A percentile compares a stretch with the other conserved stretches of the same genome.
These are phyloP conservation scores for Wickerhamomyces subpelliculosus DNA, from an alignment of 805 yeast species.

Conservation along the genomic window DNA sequence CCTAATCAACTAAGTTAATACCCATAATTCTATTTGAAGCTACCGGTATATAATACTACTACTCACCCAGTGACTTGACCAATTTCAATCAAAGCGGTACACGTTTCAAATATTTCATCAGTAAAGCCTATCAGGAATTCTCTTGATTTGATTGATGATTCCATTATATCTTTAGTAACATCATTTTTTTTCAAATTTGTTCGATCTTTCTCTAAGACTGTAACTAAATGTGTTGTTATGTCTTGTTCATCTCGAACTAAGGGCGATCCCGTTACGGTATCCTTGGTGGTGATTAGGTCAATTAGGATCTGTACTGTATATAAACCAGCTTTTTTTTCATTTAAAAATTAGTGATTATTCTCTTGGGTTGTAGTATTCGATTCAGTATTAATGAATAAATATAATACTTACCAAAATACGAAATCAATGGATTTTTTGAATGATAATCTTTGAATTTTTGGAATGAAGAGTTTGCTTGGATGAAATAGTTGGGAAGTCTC, in stretches of 20 bases:
- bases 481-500: not conserved
- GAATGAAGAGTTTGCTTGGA: conserved; percentile 3
- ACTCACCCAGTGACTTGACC: not conserved
- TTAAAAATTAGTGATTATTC: too few species aligned
- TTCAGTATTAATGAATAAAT: too few species aligned
- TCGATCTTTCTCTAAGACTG: conserved; percentile 1
- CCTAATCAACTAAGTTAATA: too few species aligned
- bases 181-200: not conserved
- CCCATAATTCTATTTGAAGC: too few species aligned
- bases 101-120: not conserved
- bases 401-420: conserved; percentile 3
- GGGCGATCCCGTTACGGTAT: not conserved
- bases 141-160: conserved; percentile 5
- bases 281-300: not conserved
- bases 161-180: not conserved
- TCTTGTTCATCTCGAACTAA: not conserved
- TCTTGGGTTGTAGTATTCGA: too few species aligned
- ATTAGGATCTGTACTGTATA: conserved; percentile 5
- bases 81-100: not conserved
- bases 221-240: not conserved
- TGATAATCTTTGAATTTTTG: conserved; percentile 1
- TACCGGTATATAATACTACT: too few species aligned
- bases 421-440: conserved; percentile 1
- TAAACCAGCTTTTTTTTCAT: conserved; percentile 4
- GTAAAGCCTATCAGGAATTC: conserved; percentile 6